Percentiles rank a stretch among this genome's conserved stretches.
These are phyloP conservation scores for Skeletonema tropicum DNA, from an alignment of 108 stramenopile genomes.

Conservation along the genomic window DNA sequence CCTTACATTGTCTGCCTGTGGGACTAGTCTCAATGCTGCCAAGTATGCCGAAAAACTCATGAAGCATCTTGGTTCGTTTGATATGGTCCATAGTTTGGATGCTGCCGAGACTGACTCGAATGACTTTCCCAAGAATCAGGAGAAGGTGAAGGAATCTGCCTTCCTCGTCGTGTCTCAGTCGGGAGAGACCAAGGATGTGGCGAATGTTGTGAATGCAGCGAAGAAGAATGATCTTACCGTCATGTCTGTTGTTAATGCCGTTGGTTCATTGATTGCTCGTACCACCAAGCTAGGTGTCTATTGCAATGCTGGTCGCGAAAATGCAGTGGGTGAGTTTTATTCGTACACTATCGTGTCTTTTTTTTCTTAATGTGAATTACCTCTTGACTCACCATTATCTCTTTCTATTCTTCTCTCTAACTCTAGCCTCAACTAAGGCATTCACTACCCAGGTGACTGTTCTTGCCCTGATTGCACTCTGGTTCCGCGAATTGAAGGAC, in stretches of 20 bases:
- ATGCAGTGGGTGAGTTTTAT: conserved; percentile 94
- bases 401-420: no score
- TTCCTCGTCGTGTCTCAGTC: conserved; percentile 95
- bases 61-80: conserved; percentile 95
- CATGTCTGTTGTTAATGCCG: conserved; percentile 95
- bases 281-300: conserved; percentile 97
- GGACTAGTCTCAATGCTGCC: conserved; percentile 95
- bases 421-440: conserved; percentile 83
- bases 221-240: conserved; percentile 85
- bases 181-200: conserved; percentile 98
- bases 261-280: conserved; percentile 96
- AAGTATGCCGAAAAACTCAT: conserved; percentile 96
- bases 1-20: conserved; percentile 93
- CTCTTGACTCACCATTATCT: no score
- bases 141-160: conserved; percentile 62
- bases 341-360: no score
- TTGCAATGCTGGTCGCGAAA: conserved; percentile 99
- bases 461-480: conserved; percentile 91
- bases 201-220: conserved; percentile 84
- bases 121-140: conserved; percentile 75
- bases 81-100: conserved; percentile 87
- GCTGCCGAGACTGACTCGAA: conserved; percentile 91
- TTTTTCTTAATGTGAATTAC: no score
- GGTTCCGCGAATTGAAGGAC: conserved; percentile 90
- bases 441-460: conserved; percentile 99